Percentiles rank a stretch among this genome's conserved stretches.
These are phyloP conservation scores for Cladobotryum protrusum DNA, from an alignment of 2,329 filamentous ascomycete species.

Conservation along the genomic window DNA sequence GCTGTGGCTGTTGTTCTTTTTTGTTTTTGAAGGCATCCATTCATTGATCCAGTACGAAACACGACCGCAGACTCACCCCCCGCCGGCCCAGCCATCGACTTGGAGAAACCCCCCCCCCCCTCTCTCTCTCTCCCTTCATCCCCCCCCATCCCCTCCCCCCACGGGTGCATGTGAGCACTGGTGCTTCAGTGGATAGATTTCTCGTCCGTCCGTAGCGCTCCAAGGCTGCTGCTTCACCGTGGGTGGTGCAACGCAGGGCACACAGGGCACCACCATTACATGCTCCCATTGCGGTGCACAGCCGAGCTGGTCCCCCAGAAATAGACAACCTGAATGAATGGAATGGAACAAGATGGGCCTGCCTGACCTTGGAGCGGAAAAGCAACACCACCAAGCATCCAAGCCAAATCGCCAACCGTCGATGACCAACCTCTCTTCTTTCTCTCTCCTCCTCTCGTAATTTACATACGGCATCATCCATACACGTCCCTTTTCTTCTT, in stretches of 20 bases:
- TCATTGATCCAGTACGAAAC: background rate
- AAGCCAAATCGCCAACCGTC: background rate
- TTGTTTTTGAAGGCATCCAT: background rate
- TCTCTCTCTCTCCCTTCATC: background rate
- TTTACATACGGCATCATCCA: no score
- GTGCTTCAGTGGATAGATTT: no score
- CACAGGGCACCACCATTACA: conserved; percentile 1
- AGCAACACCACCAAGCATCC: no score
- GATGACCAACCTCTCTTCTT: conserved; percentile 6
- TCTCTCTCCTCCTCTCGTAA: conserved; percentile 6
- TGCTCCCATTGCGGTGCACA: background rate
- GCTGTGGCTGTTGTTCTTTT: no score
- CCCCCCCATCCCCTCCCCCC: conserved; percentile 8
- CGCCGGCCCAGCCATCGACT: background rate
- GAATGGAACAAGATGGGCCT: no score
- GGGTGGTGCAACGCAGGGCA: no score
- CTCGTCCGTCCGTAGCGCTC: no score
- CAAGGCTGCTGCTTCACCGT: no score
- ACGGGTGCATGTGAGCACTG: no score
- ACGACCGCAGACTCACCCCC: background rate
- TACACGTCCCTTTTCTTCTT: no score
- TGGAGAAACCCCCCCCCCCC: background rate
- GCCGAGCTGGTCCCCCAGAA: background rate
- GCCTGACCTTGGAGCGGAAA: no score
- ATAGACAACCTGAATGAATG: background rate